Base-by-base conservation (phyloP, 2,329 filamentous ascomycete genomes). In the Plenodomus biglobosus region DNA sequence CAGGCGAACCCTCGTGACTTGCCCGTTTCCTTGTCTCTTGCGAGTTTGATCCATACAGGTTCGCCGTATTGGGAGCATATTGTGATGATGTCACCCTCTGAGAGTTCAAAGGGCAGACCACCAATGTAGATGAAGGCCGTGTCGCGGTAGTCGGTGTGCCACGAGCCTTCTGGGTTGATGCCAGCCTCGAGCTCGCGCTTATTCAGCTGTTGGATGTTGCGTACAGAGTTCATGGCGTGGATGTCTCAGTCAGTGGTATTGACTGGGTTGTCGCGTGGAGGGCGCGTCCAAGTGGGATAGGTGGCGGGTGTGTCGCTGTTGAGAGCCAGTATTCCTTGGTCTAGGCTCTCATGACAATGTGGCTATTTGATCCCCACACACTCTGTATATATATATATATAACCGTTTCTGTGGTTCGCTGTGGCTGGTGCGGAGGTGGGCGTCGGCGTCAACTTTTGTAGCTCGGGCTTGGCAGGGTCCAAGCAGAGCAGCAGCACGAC, bases 51-150 rank as follows among this genome's bases (percentile, higher is more conserved):
- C 74, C 92, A 95, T 2, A 92, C 89, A 2, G 95, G 95, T 69
- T 97, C 92, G 62, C 94, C 94, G 68, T 87, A 99, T 72, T 99
- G 94, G 6, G 91, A 96, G 78, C 97, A 99, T 52, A 99, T 95
- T 10, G 92, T 92, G 59, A 97, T 84, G 54, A 99, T 82, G 73
- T 99, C 94, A 73, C 95, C 95, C 76, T 99, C 94, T 40, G 90
- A 91, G 35, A 99, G 81, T 65, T 95, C 90, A 74, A 88, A 95
- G 3, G 92, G 90, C 11, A 99, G 81, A 21, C 92, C 92, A 66
- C 95, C 95, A 61, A 99, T 92, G 78, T 96, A 96, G 69, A 99
- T 78, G 73, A 92, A 99, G 50, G 94, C 95, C 1, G 94, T 97
- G 76, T 95, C 94, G 75, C 90, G 89, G 75, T 97, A 99, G 77